Percentiles rank a stretch among this genome's conserved stretches.
Evolutionary conservation across 768 basidiomycete genomes (phyloP).

Genomic region (Termitomyces sp.): DNA sequence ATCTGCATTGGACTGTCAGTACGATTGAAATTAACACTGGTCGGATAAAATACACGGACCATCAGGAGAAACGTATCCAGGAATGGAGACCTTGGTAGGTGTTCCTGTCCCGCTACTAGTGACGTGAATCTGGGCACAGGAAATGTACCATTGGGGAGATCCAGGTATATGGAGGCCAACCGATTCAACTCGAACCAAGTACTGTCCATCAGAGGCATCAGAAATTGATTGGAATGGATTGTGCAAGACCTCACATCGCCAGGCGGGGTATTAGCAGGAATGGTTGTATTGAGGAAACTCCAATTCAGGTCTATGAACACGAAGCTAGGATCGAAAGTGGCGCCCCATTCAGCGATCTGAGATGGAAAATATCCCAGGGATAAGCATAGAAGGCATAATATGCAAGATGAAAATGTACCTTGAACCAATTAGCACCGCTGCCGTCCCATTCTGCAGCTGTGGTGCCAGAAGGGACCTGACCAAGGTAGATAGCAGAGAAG

Average conservation of each 20-base stretch:
- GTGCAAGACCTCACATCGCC: constrained; percentile 19
- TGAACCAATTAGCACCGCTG: constrained; percentile 38
- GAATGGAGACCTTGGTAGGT: constrained; percentile 43
- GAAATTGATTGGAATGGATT: background rate
- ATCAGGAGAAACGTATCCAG: constrained; percentile 37
- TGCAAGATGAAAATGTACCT: constrained; percentile 20
- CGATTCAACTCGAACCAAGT: constrained; percentile 26
- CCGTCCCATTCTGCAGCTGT: constrained; percentile 32
- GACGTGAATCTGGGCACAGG: constrained; percentile 44
- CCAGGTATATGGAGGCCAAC: constrained; percentile 41
- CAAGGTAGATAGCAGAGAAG: constrained; percentile 30
- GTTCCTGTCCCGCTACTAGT: constrained; percentile 37
- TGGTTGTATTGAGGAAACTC: constrained; percentile 23
- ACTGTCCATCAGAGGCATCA: constrained; percentile 13
- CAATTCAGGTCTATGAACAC: constrained; percentile 17
- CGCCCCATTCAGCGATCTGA: constrained; percentile 23
- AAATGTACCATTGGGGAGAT: constrained; percentile 45
- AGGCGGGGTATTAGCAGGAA: constrained; percentile 27
- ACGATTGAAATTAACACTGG: background rate
- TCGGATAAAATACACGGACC: constrained; percentile 17
- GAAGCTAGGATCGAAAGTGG: constrained; percentile 19
- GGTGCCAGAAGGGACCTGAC: constrained; percentile 26
- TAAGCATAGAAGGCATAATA: background rate
- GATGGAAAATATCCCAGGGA: background rate
- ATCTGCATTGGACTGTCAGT: constrained; percentile 17